Conservation (phyloP, 768 basidiomycete genomes). For the Suillus discolor region DNA sequence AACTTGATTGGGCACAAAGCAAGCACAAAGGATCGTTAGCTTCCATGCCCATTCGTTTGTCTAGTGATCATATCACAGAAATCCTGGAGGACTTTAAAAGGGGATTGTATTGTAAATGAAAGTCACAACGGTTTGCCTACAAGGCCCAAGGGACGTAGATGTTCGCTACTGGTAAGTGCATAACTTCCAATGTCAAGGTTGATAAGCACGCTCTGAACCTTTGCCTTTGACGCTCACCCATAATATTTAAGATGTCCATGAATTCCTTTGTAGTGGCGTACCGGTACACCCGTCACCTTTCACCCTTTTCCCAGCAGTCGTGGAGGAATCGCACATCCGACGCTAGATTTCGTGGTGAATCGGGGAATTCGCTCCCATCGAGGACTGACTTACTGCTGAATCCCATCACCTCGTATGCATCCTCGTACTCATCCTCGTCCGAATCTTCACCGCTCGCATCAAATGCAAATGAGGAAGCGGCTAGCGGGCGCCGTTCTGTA, state of each 20-base stretch:
- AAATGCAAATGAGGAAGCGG: background rate
- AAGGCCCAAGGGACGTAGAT: background rate
- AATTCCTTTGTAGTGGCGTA: slow-evolving; percentile 33
- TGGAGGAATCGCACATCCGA: background rate
- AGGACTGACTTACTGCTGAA: background rate
- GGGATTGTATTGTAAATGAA: background rate
- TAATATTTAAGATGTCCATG: slow-evolving; percentile 3
- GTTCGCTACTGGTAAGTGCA: background rate
- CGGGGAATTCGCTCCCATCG: background rate
- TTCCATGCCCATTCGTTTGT: background rate
- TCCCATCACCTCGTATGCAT: background rate
- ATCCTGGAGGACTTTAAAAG: background rate
- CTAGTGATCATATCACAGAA: background rate
- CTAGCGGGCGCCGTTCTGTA: background rate
- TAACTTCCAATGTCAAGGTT: background rate
- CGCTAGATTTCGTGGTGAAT: background rate
- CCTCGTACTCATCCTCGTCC: slow-evolving; percentile 13
- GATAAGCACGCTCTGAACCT: background rate
- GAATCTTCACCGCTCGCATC: slow-evolving; percentile 12
- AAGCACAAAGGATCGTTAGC: background rate
- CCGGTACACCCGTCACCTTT: slow-evolving; percentile 26
- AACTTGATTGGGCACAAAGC: background rate
- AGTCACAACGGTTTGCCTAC: too few species aligned
- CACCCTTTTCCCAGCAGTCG: slow-evolving; percentile 1
- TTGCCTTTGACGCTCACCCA: background rate